Percentiles rank a stretch among this genome's conserved stretches.
phyloP scores from a whole-genome alignment of 495 filamentous ascomycete genomes.

The Articulospora tetracladia region DNA sequence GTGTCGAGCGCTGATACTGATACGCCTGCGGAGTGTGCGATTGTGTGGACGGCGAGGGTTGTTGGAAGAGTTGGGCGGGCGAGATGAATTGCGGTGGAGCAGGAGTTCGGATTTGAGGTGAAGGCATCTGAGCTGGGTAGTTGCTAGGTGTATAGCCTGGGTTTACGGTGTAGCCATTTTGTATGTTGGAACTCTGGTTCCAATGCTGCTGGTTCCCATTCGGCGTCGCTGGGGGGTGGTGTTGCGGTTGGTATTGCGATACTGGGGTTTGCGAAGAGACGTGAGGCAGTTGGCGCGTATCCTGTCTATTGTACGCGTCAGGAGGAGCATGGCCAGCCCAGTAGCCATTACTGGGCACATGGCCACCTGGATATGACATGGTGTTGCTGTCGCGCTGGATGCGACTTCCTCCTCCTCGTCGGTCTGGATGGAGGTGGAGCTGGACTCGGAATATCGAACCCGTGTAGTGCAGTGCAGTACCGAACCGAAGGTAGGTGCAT shows the following conservation, averaged over 20 bases:
- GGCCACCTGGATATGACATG: constrained; percentile 24
- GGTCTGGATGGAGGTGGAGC: too few relatives aligned
- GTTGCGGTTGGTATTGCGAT: not conserved
- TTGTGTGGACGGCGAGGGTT: constrained; percentile 8
- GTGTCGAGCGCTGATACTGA: constrained; percentile 23
- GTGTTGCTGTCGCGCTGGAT: not conserved
- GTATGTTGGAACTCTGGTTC: constrained; percentile 14
- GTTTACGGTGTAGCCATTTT: constrained; percentile 2
- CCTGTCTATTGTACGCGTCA: constrained; percentile 5
- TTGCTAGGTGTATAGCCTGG: constrained; percentile 9
- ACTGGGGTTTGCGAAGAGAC: not conserved
- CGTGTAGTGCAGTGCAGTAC: too few relatives aligned
- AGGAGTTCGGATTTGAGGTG: constrained; percentile 7
- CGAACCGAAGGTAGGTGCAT: too few relatives aligned
- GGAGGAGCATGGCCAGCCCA: constrained; percentile 16
- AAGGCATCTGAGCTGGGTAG: constrained; percentile 6
- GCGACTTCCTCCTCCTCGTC: not conserved
- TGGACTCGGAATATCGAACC: too few relatives aligned
- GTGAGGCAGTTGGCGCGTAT: not conserved
- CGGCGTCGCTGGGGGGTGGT: not conserved
- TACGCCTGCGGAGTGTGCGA: constrained; percentile 13
- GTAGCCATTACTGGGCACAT: constrained; percentile 16
- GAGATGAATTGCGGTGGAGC: constrained; percentile 26
- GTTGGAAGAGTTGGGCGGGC: constrained; percentile 28
- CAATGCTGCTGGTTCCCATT: constrained; percentile 11